Conservation (phyloP, 148 eudicot genomes). For the Suaeda aralocaspica region DNA sequence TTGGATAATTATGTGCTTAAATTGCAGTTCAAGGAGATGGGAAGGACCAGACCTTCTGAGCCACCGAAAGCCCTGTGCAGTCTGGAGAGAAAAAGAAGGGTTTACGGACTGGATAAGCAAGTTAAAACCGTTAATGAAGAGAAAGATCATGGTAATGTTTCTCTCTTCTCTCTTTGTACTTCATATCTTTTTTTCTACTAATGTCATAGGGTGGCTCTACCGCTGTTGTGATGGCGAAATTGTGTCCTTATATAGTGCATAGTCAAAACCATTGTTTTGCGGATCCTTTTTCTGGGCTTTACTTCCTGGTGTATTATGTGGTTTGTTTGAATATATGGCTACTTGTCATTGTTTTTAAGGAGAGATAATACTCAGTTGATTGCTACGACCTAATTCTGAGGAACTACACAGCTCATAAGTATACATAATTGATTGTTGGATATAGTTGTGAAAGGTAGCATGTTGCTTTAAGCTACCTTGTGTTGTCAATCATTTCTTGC, state of each 20-base stretch:
- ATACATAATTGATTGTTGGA: too few species aligned
- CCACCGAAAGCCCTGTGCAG: constrained; percentile 47
- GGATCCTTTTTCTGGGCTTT: neutral
- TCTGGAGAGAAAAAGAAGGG: constrained; percentile 77
- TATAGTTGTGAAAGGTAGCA: neutral
- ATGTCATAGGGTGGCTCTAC: neutral
- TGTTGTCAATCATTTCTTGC: neutral
- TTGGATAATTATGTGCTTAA: constrained; percentile 9
- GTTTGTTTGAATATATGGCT: neutral
- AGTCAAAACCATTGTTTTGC: neutral
- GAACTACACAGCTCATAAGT: neutral
- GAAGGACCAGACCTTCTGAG: constrained; percentile 56
- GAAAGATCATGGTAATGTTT: constrained; percentile 76
- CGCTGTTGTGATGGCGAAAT: constrained; percentile 8
- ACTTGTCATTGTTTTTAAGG: neutral
- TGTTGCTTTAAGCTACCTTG: neutral
- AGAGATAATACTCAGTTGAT: neutral
- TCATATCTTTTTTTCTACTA: neutral
- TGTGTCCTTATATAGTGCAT: neutral
- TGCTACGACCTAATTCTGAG: neutral
- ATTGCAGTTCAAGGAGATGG: constrained; percentile 82
- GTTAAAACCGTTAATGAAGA: constrained; percentile 85
- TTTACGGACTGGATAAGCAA: constrained; percentile 64
- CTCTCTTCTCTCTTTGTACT: neutral
- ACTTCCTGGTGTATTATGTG: neutral